phyloP scores from a whole-genome alignment of 192 early-diverging fungal species.

The Diversispora epigaea region DNA sequence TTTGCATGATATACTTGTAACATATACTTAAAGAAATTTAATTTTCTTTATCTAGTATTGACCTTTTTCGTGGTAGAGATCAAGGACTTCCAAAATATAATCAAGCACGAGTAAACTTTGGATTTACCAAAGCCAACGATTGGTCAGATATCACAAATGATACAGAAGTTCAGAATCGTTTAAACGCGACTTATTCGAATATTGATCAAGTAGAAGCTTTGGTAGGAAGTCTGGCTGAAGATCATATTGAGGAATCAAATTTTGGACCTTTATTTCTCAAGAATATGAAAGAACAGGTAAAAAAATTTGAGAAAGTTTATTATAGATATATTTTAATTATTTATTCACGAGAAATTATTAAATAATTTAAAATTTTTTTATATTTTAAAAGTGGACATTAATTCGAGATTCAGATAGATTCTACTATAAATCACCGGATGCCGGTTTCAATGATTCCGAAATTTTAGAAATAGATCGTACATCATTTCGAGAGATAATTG shows the following conservation, averaged over 20 bases:
- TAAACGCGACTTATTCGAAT: slow-evolving; percentile 7
- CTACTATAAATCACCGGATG: slow-evolving; percentile 49
- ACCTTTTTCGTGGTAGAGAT: slow-evolving; percentile 1
- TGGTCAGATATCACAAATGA: slow-evolving; percentile 29
- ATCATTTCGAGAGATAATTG: slow-evolving; percentile 29
- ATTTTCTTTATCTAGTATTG: neutral
- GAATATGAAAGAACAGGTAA: slow-evolving; percentile 8
- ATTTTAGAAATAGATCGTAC: slow-evolving; percentile 19
- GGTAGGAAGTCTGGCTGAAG: slow-evolving; percentile 27
- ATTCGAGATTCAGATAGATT: slow-evolving; percentile 54
- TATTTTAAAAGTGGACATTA: slow-evolving; percentile 38
- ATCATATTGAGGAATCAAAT: slow-evolving; percentile 19
- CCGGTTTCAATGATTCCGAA: slow-evolving; percentile 41
- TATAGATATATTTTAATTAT: neutral
- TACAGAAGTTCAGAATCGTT: slow-evolving; percentile 1
- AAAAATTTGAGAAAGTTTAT: neutral
- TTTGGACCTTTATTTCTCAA: neutral
- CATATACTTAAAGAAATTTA: neutral
- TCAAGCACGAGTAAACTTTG: slow-evolving; percentile 1
- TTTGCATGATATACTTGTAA: neutral
- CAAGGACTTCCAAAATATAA: slow-evolving; percentile 28
- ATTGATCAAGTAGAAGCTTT: slow-evolving; percentile 22
- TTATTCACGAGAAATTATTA: neutral
- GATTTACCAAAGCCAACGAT: neutral
- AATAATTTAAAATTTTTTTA: neutral